phyloP scores from a whole-genome alignment of 805 yeast species.

The Candida insectorum region DNA sequence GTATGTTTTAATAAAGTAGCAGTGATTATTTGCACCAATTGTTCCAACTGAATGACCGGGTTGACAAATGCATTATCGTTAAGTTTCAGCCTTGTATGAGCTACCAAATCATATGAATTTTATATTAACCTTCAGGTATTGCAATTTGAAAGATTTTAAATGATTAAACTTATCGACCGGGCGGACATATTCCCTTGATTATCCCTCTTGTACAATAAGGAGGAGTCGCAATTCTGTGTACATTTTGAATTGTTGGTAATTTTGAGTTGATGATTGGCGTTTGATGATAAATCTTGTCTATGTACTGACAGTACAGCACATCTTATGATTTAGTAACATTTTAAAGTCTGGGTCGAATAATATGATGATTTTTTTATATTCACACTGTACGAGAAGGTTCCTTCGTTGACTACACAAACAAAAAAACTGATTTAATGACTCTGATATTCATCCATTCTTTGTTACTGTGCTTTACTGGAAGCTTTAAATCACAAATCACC shows the following conservation, averaged over 20 bases:
- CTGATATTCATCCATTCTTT: no score
- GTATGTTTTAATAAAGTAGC: constrained; percentile 26
- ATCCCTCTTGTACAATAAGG: constrained; percentile 41
- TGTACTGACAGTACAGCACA: not conserved
- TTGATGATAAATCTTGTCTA: constrained; percentile 26
- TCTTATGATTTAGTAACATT: not conserved
- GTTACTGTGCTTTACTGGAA: no score
- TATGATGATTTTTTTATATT: constrained; percentile 43
- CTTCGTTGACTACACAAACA: constrained; percentile 36
- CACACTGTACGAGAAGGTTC: constrained; percentile 45
- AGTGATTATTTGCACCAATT: constrained; percentile 52
- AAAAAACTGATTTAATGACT: constrained; percentile 47
- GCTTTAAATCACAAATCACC: no score
- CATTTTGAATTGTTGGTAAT: constrained; percentile 40
- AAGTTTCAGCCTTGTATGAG: constrained; percentile 56
- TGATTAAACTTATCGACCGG: constrained; percentile 50
- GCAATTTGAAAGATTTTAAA: constrained; percentile 13
- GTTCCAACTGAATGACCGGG: constrained; percentile 51
- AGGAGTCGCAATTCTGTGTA: constrained; percentile 48
- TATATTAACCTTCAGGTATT: not conserved
- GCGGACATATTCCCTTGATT: constrained; percentile 44
- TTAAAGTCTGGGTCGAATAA: not conserved
- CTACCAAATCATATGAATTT: constrained; percentile 12
- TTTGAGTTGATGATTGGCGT: constrained; percentile 46
- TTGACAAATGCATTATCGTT: constrained; percentile 49